Conservation (phyloP, 345 rosid species). For the Citrus sinensis region DVS_A1.0 CM039162.1:1606501-1607000, state of each 20-base stretch:
- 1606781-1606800: too few relatives aligned
- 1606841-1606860: too few relatives aligned
- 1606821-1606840: too few relatives aligned
- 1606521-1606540: constrained; percentile 55
- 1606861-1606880: too few relatives aligned
- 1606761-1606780: constrained; percentile 7
- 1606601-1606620: not conserved
- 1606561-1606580: not conserved
- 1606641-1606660: constrained; percentile 43
- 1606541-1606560: not conserved
- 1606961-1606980: too few relatives aligned
- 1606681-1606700: constrained; percentile 49
- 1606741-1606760: constrained; percentile 89
- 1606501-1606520: constrained; percentile 57
- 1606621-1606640: not conserved
- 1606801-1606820: too few relatives aligned
- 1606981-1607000: too few relatives aligned
- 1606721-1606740: constrained; percentile 55
- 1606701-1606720: constrained; percentile 69
- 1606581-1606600: not conserved
- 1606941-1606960: too few relatives aligned
- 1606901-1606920: too few relatives aligned
- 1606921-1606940: too few relatives aligned
- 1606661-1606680: constrained; percentile 50
- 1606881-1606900: too few relatives aligned